A percentile compares a stretch with the other conserved stretches of the same genome.
These are phyloP conservation scores for Tothia fuscella DNA, from an alignment of 2,329 filamentous ascomycete genomes.

Conservation along the genomic window DNA sequence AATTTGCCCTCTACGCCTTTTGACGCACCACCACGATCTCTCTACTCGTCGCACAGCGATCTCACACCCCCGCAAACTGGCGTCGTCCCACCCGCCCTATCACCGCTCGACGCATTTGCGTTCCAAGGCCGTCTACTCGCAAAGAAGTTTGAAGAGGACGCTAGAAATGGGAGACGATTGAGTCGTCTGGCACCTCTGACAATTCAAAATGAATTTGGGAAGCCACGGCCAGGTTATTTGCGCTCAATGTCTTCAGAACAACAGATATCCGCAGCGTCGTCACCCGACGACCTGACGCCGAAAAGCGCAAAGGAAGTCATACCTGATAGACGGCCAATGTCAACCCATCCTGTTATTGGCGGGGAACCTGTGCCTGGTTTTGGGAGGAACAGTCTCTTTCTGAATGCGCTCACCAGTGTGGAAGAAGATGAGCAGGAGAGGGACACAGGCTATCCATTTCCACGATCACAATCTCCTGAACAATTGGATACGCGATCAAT, in stretches of 20 bases:
- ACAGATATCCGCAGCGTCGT: neutral
- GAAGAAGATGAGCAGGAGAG: slow-evolving; percentile 20
- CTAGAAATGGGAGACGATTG: slow-evolving; percentile 60
- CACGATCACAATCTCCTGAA: slow-evolving; percentile 34
- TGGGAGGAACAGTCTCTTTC: slow-evolving; percentile 12
- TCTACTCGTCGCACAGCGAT: slow-evolving; percentile 10
- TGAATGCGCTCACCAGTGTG: slow-evolving; percentile 23
- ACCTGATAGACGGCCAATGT: slow-evolving; percentile 23
- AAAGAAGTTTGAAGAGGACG: slow-evolving; percentile 68
- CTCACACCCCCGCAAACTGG: slow-evolving; percentile 38
- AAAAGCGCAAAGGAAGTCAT: slow-evolving; percentile 17
- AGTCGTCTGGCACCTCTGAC: slow-evolving; percentile 77
- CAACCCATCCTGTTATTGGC: slow-evolving; percentile 24
- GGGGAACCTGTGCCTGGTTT: slow-evolving; percentile 17
- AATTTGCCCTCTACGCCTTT: too few relatives aligned
- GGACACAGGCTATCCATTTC: slow-evolving; percentile 28
- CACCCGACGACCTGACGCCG: slow-evolving; percentile 8
- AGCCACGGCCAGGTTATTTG: slow-evolving; percentile 70
- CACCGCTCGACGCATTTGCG: slow-evolving; percentile 89
- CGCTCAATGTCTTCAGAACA: slow-evolving; percentile 32
- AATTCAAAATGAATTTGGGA: slow-evolving; percentile 68
- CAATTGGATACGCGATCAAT: slow-evolving; percentile 31
- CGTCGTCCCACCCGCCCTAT: slow-evolving; percentile 72
- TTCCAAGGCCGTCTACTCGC: slow-evolving; percentile 81
- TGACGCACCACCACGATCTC: too few relatives aligned